Percentiles rank a stretch among this genome's conserved stretches.
These are phyloP conservation scores for Camelina hispida DNA, from an alignment of 345 rosid species.

Conservation along the genomic window DNA sequence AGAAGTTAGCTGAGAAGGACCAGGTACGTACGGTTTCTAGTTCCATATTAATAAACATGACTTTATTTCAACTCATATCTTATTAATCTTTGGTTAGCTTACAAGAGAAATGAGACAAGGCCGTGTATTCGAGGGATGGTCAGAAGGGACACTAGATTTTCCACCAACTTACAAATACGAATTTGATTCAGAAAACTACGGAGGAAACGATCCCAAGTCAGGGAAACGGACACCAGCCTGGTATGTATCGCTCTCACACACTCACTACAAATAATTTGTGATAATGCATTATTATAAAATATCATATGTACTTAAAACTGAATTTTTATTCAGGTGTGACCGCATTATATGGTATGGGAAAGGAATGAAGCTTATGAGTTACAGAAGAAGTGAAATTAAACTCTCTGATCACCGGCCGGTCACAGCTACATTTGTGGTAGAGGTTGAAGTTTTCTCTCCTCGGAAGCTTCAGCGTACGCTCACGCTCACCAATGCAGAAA, in stretches of 20 bases:
- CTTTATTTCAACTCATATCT: background rate
- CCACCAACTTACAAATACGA: constrained; percentile 93
- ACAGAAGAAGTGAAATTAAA: constrained; percentile 72
- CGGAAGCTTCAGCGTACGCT: constrained; percentile 84
- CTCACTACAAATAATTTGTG: background rate
- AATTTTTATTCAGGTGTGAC: constrained; percentile 63
- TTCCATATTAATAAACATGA: background rate
- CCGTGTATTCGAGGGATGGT: constrained; percentile 85
- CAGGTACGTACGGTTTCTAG: constrained; percentile 61
- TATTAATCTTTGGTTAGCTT: constrained; percentile 56
- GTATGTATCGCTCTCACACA: constrained; percentile 33
- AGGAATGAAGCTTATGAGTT: constrained; percentile 78
- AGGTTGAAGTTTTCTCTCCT: constrained; percentile 77
- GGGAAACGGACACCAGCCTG: constrained; percentile 91
- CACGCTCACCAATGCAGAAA: constrained; percentile 78
- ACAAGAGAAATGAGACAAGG: constrained; percentile 70
- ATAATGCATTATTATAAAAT: background rate
- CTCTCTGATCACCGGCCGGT: constrained; percentile 94
- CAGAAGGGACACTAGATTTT: constrained; percentile 72
- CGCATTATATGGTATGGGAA: constrained; percentile 85
- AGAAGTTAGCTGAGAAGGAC: constrained; percentile 67
- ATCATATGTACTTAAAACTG: background rate
- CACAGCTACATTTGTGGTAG: constrained; percentile 71
- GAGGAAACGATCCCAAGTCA: constrained; percentile 63
- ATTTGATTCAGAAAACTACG: constrained; percentile 69